A percentile compares a stretch with the other conserved stretches of the same genome.
Conservation (phyloP, 2,329 filamentous ascomycete genomes). For the Fusarium sp. region DNA sequence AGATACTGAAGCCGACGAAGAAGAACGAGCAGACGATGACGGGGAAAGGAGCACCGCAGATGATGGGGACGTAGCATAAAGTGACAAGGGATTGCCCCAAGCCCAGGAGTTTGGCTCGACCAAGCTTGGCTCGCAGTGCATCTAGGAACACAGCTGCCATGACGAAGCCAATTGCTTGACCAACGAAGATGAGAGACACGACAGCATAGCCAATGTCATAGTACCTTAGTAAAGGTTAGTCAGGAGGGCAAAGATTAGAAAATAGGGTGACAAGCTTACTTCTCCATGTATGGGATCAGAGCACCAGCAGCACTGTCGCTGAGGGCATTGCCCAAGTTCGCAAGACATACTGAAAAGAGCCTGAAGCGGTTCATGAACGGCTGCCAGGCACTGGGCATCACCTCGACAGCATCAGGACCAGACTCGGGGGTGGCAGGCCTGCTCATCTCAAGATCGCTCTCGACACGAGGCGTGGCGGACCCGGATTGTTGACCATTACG, state of each 20-base stretch:
- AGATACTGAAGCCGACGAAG: constrained; percentile 73
- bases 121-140: constrained; percentile 72
- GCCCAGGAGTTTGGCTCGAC: constrained; percentile 76
- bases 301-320: constrained; percentile 85
- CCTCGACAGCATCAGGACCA: constrained; percentile 58
- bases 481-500: constrained; percentile 22
- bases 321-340: constrained; percentile 79
- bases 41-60: constrained; percentile 79
- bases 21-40: constrained; percentile 79
- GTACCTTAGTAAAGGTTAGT: constrained; percentile 57
- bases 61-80: constrained; percentile 75
- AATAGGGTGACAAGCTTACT: constrained; percentile 51
- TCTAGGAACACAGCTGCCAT: constrained; percentile 80
- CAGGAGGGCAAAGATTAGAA: background rate
- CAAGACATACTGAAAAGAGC: constrained; percentile 74
- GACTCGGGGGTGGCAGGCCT: constrained; percentile 63
- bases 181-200: constrained; percentile 87
- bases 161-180: constrained; percentile 84
- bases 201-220: constrained; percentile 84
- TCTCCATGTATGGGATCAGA: constrained; percentile 85
- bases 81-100: constrained; percentile 71
- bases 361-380: constrained; percentile 80
- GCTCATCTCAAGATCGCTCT: constrained; percentile 67
- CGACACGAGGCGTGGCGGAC: constrained; percentile 13
- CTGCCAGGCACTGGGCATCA: constrained; percentile 71